A percentile compares a stretch with the other conserved stretches of the same genome.
Conservation (phyloP, 495 filamentous ascomycete species). For the Aspergillus diversus region DNA sequence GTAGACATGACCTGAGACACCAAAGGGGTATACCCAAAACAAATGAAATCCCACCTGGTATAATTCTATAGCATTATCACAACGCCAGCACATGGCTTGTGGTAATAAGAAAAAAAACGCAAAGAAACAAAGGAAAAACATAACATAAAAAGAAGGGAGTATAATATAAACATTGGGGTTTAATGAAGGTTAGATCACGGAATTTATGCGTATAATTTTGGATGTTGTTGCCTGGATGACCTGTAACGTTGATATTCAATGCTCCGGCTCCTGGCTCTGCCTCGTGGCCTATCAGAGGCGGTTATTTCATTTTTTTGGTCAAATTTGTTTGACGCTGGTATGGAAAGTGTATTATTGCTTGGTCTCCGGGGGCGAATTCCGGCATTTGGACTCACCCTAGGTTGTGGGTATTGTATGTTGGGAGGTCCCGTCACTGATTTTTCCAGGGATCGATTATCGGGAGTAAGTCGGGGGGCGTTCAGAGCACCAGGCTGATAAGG, state of each 20-base stretch:
- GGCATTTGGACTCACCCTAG: not conserved
- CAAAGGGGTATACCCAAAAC: constrained; percentile 23
- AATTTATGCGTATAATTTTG: constrained; percentile 27
- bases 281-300: constrained; percentile 27
- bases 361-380: not conserved
- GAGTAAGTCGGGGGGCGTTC: no score
- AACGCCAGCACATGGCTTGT: not conserved
- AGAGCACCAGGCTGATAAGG: no score
- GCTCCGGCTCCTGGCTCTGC: constrained; percentile 37
- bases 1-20: constrained; percentile 12
- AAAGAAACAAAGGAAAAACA: not conserved
- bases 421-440: not conserved
- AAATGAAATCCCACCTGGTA: constrained; percentile 14
- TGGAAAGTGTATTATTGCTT: not conserved
- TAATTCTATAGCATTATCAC: not conserved
- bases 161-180: constrained; percentile 13
- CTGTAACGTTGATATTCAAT: constrained; percentile 30
- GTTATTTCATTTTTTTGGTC: not conserved
- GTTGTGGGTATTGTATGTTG: not conserved
- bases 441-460: not conserved
- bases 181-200: constrained; percentile 24
- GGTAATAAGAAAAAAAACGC: not conserved
- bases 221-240: constrained; percentile 28
- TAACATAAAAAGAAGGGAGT: constrained; percentile 8
- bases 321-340: constrained; percentile 2